Percentiles rank a stretch among this genome's conserved stretches.
phyloP scores from a whole-genome alignment of 2,329 filamentous ascomycete genomes.

The Cryphonectria naterciae region DNA sequence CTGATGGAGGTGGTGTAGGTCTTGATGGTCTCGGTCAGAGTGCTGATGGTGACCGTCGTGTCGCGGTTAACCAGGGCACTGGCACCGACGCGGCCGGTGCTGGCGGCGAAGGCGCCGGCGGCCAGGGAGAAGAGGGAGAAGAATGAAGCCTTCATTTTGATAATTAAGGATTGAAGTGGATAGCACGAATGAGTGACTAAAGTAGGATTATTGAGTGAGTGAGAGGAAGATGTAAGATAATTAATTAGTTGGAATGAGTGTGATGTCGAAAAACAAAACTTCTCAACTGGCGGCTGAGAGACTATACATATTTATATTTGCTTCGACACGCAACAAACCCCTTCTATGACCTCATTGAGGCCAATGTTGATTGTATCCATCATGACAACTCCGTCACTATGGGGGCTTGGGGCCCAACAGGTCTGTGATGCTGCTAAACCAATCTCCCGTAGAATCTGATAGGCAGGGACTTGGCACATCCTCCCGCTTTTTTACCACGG shows the following conservation, averaged over 20 bases:
- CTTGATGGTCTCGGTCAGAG: conserved; percentile 31
- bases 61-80: conserved; percentile 32
- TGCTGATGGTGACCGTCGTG: conserved; percentile 33
- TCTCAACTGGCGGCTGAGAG: neutral
- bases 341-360: neutral
- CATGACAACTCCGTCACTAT: neutral
- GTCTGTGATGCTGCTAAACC: neutral
- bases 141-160: conserved; percentile 36
- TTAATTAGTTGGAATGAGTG: neutral
- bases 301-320: neutral
- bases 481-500: neutral
- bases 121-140: conserved; percentile 33
- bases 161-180: neutral
- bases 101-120: conserved; percentile 33
- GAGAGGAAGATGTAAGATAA: neutral
- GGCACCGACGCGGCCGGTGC: conserved; percentile 29
- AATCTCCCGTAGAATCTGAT: conserved; percentile 6
- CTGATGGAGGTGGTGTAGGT: conserved; percentile 37
- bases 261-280: neutral
- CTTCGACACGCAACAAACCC: neutral
- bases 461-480: neutral
- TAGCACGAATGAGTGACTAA: conserved; percentile 6
- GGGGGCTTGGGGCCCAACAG: neutral
- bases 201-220: conserved; percentile 2
- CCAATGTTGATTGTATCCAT: neutral